Conservation (phyloP, 306 rosid species). For the Pueraria montana region DNA sequence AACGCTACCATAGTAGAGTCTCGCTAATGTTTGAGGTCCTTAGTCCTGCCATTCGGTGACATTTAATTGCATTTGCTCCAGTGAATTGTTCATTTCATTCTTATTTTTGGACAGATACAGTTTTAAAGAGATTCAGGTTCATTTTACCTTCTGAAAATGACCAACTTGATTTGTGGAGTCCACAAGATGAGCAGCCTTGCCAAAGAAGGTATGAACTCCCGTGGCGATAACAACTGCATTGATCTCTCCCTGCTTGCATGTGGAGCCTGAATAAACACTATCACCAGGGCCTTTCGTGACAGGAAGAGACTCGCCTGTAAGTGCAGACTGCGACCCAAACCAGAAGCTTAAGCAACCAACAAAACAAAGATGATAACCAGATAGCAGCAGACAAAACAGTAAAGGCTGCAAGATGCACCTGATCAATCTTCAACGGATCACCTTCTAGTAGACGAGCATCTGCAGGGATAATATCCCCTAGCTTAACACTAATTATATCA, state of each 20-base stretch:
- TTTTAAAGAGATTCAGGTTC: slow-evolving; percentile 17
- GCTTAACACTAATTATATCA: slow-evolving; percentile 78
- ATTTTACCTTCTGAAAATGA: slow-evolving; percentile 80
- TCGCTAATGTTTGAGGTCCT: slow-evolving; percentile 2
- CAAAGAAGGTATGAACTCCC: slow-evolving; percentile 90
- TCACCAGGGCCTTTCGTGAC: slow-evolving; percentile 76
- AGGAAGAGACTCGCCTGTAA: slow-evolving; percentile 88
- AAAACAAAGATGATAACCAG: background rate
- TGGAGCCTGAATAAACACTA: slow-evolving; percentile 83
- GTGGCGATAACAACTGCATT: slow-evolving; percentile 88
- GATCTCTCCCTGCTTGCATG: slow-evolving; percentile 92
- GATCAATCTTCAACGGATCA: slow-evolving; percentile 87
- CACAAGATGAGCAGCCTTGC: slow-evolving; percentile 92
- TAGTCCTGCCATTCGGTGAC: background rate
- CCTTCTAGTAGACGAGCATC: slow-evolving; percentile 90
- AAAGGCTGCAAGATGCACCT: slow-evolving; percentile 56
- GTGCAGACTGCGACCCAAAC: slow-evolving; percentile 68
- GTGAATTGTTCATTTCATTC: background rate
- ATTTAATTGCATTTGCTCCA: background rate
- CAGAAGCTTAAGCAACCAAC: slow-evolving; percentile 31
- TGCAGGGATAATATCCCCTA: slow-evolving; percentile 90
- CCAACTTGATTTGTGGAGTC: slow-evolving; percentile 84
- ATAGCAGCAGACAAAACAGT: slow-evolving; percentile 19
- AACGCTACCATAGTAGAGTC: background rate
- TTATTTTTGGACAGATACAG: background rate